Evolutionary conservation across 2,329 filamentous ascomycete species (phyloP), one percentile per base, ranked within the genome.

Genomic region (Exserohilum turcica): DNA sequence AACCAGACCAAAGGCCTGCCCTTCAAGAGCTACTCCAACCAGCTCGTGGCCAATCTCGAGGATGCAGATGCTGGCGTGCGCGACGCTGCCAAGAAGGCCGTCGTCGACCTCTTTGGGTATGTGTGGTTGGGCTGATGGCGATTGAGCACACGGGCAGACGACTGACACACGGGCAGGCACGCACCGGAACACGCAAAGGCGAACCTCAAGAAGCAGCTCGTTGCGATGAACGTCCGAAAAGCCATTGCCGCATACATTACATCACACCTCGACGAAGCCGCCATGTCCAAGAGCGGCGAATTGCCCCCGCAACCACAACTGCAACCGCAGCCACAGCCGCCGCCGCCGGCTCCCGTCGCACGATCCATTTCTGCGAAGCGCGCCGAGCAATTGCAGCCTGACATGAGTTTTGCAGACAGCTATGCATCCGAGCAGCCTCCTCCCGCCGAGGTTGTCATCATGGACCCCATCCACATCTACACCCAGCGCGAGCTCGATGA

Each of bases 401-500:
- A 77, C 60, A 54, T 77, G 49, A 75, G 77, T 24, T 70, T 80
- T 32, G 74, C 76, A 29, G 77, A 79, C 37, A 77, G 63, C 65
- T 65, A 76, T 42, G 72, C 72, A 56, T 73, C 72, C 48, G 77
- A 90, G 6, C 84, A 86, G 12, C 78, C 85, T 42, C 79, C 84
- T 16, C 89, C 92, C 15, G 78, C 79, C 9, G 88, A 86, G 55
- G 73, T 82, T 37, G 88, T 94, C 21, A 77, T 81, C 3, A 84
- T 95, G 63, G 91, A 96, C 48, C 91, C 92, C 2, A 79, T 89
- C 24, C 92, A 93, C 68, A 86, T 96, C 51, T 91, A 92, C 65
- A 93, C 92, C 1, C 82, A 88, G 61, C 84, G 91, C 64, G 92
- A 97, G 70, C 79, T 97, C n/a, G 92, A 97, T 55, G 92, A 96